Evolutionary conservation across 2,329 filamentous ascomycete species (phyloP).

Genomic region (Aspergillus oerlinghausenensis): DNA sequence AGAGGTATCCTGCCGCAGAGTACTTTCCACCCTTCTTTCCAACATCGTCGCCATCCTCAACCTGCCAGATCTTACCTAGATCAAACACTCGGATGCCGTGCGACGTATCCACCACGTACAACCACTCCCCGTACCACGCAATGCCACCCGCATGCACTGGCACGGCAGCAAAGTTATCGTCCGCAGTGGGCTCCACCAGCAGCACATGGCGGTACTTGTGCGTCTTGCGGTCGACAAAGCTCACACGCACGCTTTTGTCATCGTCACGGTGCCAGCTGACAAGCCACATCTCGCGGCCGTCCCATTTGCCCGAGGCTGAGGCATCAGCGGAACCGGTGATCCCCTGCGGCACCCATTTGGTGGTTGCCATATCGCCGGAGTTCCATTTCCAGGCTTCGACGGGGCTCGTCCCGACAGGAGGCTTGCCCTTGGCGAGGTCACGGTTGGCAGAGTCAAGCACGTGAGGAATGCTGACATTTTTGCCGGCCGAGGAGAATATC

Average conservation of each 20-base stretch:
- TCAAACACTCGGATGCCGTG: slow-evolving; percentile 36
- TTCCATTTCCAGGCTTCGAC: slow-evolving; percentile 15
- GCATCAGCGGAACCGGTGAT: slow-evolving; percentile 33
- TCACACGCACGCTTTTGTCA: slow-evolving; percentile 25
- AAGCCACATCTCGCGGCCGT: slow-evolving; percentile 31
- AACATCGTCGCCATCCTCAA: slow-evolving; percentile 27
- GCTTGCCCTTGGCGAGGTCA: slow-evolving; percentile 5
- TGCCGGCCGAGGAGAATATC: slow-evolving; percentile 8
- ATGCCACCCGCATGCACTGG: slow-evolving; percentile 34
- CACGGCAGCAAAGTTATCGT: slow-evolving; percentile 30
- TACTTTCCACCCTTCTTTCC: slow-evolving; percentile 28
- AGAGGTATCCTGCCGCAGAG: slow-evolving; percentile 29
- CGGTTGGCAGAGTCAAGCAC: slow-evolving; percentile 17
- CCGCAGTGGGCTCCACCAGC: slow-evolving; percentile 31
- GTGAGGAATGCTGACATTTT: slow-evolving; percentile 9
- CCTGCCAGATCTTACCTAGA: slow-evolving; percentile 33
- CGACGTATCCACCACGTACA: slow-evolving; percentile 34
- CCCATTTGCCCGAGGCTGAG: slow-evolving; percentile 24
- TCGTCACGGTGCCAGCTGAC: slow-evolving; percentile 33
- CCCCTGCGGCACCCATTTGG: slow-evolving; percentile 34
- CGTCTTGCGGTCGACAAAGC: slow-evolving; percentile 28
- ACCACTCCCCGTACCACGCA: slow-evolving; percentile 32
- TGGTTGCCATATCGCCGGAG: slow-evolving; percentile 28
- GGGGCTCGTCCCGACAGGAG: slow-evolving; percentile 2
- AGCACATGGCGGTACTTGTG: slow-evolving; percentile 32